Evolutionary conservation across 2,329 filamentous ascomycete genomes (phyloP).

Genomic region (Pleoardoris graminearum): DNA sequence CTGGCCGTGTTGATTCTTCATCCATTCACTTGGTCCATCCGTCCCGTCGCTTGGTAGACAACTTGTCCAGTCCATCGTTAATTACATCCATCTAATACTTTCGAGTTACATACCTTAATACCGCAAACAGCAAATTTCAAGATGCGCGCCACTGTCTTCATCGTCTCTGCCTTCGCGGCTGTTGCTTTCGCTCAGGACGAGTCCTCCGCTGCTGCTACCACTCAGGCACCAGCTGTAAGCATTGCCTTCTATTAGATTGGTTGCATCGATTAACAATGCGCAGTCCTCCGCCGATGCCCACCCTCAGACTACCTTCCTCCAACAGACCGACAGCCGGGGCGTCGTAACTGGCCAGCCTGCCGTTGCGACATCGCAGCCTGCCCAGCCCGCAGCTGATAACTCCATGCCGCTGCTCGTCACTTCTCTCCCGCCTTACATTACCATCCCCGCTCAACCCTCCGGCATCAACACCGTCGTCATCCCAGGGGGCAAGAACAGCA

Average conservation of each 20-base stretch:
- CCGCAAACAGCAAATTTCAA: conserved; percentile 21
- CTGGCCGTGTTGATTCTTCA: conserved; percentile 10
- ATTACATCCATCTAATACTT: conserved; percentile 1
- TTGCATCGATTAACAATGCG: neutral
- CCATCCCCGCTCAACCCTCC: conserved; percentile 42
- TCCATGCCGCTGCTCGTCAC: conserved; percentile 18
- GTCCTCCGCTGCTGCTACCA: neutral
- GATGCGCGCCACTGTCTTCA: conserved; percentile 39
- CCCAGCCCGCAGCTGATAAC: conserved; percentile 33
- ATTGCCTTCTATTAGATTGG: neutral
- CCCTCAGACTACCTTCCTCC: conserved; percentile 35
- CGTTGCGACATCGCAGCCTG: conserved; percentile 31
- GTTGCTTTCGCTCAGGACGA: conserved; percentile 31
- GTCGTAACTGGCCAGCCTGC: conserved; percentile 38
- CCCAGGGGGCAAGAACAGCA: conserved; percentile 29
- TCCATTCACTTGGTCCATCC: conserved; percentile 19
- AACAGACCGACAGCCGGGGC: conserved; percentile 40
- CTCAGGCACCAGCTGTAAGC: conserved; percentile 15
- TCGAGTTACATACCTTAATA: neutral
- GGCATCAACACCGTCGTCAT: conserved; percentile 42
- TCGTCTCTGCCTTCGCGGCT: conserved; percentile 36
- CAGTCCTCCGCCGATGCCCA: conserved; percentile 30
- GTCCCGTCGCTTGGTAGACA: conserved; percentile 17
- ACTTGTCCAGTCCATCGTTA: conserved; percentile 20
- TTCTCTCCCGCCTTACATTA: conserved; percentile 26